Evolutionary conservation across 1,284 basidiomycete genomes (phyloP).

Genomic region (Stygiomarasmius scandens): DNA sequence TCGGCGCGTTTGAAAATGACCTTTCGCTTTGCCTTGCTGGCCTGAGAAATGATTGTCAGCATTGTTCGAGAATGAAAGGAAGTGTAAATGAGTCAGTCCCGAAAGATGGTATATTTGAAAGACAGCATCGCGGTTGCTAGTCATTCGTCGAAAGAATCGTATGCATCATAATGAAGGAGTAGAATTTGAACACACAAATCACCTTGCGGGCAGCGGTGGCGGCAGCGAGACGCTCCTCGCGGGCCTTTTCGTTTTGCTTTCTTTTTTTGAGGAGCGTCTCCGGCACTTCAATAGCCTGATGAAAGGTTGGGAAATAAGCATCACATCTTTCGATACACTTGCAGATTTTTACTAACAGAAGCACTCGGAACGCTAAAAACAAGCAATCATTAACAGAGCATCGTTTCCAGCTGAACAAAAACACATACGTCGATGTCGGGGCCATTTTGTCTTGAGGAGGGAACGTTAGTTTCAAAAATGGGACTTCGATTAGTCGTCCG

Average conservation of each 20-base stretch:
- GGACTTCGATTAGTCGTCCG: not conserved
- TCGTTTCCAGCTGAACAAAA: slow-evolving; percentile 4
- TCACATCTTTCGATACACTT: slow-evolving; percentile 16
- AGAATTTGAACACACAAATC: slow-evolving; percentile 35
- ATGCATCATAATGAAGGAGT: slow-evolving; percentile 78
- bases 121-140: slow-evolving; percentile 80
- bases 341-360: slow-evolving; percentile 53
- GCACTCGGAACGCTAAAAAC: slow-evolving; percentile 64
- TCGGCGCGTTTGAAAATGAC: slow-evolving; percentile 99
- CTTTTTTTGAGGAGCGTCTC: slow-evolving; percentile 99
- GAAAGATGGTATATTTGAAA: slow-evolving; percentile 93
- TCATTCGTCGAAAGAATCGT: slow-evolving; percentile 69
- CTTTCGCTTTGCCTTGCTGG: slow-evolving; percentile 88
- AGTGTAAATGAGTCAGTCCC: slow-evolving; percentile 78
- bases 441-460: slow-evolving; percentile 66
- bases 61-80: slow-evolving; percentile 12
- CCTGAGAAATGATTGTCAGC: slow-evolving; percentile 51
- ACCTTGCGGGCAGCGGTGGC: slow-evolving; percentile 93
- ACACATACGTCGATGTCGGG: slow-evolving; percentile 68
- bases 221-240: slow-evolving; percentile 92
- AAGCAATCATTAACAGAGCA: slow-evolving; percentile 18
- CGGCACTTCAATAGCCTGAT: slow-evolving; percentile 88
- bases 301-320: slow-evolving; percentile 19
- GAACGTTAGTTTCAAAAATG: slow-evolving; percentile 19
- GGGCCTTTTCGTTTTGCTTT: slow-evolving; percentile 96